A percentile compares a stretch with the other conserved stretches of the same genome.
Conservation (phyloP, 129 eudicot genomes). For the Flaveria robusta region DNA sequence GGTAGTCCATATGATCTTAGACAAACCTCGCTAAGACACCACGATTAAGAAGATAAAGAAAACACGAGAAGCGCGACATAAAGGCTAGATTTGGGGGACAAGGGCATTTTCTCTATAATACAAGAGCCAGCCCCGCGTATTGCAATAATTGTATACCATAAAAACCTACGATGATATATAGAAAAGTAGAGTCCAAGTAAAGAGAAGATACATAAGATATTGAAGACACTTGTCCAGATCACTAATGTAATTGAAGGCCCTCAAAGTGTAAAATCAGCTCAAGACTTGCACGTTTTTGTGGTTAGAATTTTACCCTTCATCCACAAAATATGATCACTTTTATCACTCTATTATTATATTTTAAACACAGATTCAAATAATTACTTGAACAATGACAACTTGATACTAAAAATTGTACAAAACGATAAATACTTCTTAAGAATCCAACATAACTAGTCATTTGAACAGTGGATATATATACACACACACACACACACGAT, state of each 20-base stretch:
- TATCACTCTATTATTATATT: neutral
- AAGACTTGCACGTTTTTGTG: too few species aligned
- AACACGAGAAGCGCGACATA: too few species aligned
- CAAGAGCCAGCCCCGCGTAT: too few species aligned
- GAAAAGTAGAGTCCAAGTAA: neutral
- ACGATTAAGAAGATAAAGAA: too few species aligned
- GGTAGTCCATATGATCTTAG: too few species aligned
- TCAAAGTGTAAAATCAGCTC: constrained; percentile 18
- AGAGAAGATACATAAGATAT: constrained; percentile 59
- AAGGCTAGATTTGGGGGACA: too few species aligned
- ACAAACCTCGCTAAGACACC: too few species aligned
- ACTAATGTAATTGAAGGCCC: constrained; percentile 27
- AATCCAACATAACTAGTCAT: neutral
- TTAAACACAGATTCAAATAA: neutral
- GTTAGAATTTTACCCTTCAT: too few species aligned
- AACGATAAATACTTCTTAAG: neutral
- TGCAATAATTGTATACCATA: too few species aligned
- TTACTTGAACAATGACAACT: neutral
- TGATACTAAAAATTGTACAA: neutral
- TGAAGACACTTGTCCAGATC: constrained; percentile 97
- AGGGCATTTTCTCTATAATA: too few species aligned
- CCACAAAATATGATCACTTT: too few species aligned
- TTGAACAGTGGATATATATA: constrained; percentile 8
- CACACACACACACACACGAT: too few species aligned
- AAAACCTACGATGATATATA: neutral